These are phyloP conservation scores for Naganishia sp. DNA, from an alignment of 1,284 basidiomycete genomes.

Conservation along the genomic window DNA sequence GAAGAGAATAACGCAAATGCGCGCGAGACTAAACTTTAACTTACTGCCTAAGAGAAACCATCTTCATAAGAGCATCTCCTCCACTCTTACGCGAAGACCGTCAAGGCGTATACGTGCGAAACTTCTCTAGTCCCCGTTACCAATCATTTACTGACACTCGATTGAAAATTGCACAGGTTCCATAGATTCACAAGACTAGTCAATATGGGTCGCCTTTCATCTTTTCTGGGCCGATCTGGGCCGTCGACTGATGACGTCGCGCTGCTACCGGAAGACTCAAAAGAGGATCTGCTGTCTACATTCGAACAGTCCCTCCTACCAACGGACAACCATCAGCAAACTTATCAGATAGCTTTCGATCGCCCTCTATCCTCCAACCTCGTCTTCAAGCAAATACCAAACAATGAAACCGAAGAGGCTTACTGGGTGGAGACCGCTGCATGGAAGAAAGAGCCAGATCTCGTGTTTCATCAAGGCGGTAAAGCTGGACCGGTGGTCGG, in stretches of 20 bases:
- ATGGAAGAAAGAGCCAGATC: constrained; percentile 15
- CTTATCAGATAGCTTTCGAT: not conserved
- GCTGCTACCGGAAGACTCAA: not conserved
- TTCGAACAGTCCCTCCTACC: not conserved
- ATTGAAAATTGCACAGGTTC: too few species aligned
- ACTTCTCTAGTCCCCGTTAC: too few species aligned
- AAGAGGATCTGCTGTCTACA: not conserved
- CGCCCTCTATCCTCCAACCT: constrained; percentile 7
- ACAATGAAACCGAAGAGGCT: not conserved
- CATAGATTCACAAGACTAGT: too few species aligned
- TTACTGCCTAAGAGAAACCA: too few species aligned
- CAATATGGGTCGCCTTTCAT: constrained; percentile 11
- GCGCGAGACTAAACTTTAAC: too few species aligned
- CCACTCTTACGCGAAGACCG: too few species aligned
- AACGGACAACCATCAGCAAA: not conserved
- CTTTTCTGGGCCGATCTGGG: not conserved
- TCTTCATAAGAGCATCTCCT: too few species aligned
- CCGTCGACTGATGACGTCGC: not conserved
- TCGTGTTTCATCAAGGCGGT: constrained; percentile 7
- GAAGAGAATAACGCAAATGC: too few species aligned
- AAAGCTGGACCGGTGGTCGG: constrained; percentile 9
- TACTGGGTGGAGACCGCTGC: constrained; percentile 10
- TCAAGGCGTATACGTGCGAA: too few species aligned
- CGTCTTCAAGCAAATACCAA: not conserved
- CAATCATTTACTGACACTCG: too few species aligned